These are phyloP conservation scores for Intubia oerlemansii DNA, from an alignment of 2,329 filamentous ascomycete genomes.

Conservation along the genomic window DNA sequence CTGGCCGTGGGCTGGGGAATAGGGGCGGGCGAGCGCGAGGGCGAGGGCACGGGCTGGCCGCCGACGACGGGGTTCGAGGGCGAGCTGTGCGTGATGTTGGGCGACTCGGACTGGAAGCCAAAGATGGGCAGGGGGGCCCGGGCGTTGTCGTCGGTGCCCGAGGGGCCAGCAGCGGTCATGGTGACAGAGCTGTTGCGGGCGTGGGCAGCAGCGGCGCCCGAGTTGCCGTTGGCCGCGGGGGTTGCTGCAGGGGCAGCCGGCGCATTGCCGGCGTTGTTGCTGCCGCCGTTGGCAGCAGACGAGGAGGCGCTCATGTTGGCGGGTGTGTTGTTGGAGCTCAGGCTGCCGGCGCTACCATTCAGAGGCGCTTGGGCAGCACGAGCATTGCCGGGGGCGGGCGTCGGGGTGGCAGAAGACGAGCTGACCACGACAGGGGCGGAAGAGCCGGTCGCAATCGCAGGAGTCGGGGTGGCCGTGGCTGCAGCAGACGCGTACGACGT, in stretches of 20 bases:
- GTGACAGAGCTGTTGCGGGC: slow-evolving; percentile 75
- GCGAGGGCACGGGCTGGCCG: slow-evolving; percentile 56
- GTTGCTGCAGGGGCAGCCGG: slow-evolving; percentile 37
- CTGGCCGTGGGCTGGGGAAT: slow-evolving; percentile 74
- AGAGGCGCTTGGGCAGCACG: slow-evolving; percentile 52
- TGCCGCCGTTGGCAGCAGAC: slow-evolving; percentile 15
- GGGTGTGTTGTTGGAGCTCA: slow-evolving; percentile 3
- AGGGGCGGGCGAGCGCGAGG: slow-evolving; percentile 73
- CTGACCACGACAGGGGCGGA: slow-evolving; percentile 32
- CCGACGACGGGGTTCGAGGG: slow-evolving; percentile 43
- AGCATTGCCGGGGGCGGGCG: slow-evolving; percentile 26
- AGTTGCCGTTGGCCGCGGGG: slow-evolving; percentile 47
- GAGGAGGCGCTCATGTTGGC: slow-evolving; percentile 6
- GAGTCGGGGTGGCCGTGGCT: slow-evolving; percentile 25
- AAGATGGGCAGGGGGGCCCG: slow-evolving; percentile 49
- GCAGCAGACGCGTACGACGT: slow-evolving; percentile 46
- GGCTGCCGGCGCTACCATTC: slow-evolving; percentile 43
- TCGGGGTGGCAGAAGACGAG: slow-evolving; percentile 27
- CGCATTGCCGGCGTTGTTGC: slow-evolving; percentile 5
- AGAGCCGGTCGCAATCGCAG: slow-evolving; percentile 37
- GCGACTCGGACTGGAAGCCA: slow-evolving; percentile 59
- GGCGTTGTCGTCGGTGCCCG: slow-evolving; percentile 52
- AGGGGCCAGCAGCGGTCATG: slow-evolving; percentile 67
- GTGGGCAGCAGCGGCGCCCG: slow-evolving; percentile 38
- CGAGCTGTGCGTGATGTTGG: slow-evolving; percentile 42